phyloP scores from a whole-genome alignment of 768 basidiomycete genomes.

The Gymnopilus dilepis region DNA sequence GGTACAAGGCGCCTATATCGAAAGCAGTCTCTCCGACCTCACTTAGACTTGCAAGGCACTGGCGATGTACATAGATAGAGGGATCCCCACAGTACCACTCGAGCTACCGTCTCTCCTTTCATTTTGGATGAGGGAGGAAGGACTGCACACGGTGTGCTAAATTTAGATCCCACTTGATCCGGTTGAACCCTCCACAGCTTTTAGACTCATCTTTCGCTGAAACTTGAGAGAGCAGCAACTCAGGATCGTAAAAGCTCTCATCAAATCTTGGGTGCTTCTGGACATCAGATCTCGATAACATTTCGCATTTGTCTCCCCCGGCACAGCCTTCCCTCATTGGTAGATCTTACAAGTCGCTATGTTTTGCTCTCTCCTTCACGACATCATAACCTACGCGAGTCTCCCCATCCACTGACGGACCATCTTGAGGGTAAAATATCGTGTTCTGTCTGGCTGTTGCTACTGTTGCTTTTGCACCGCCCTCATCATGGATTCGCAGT shows the following conservation, averaged over 20 bases:
- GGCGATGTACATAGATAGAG: neutral
- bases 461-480: conserved; percentile 45
- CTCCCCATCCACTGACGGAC: conserved; percentile 28
- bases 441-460: conserved; percentile 28
- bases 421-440: conserved; percentile 30
- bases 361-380: conserved; percentile 29
- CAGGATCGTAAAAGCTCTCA: conserved; percentile 21
- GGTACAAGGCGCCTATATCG: conserved; percentile 3
- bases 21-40: neutral
- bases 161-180: conserved; percentile 7
- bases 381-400: conserved; percentile 24
- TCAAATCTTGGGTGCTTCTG: conserved; percentile 15
- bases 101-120: conserved; percentile 4
- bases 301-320: conserved; percentile 20
- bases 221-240: conserved; percentile 22
- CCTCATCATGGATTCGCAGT: conserved; percentile 43
- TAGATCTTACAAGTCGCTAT: conserved; percentile 27
- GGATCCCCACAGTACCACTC: neutral
- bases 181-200: conserved; percentile 13
- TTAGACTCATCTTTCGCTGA: conserved; percentile 16
- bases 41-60: conserved; percentile 4
- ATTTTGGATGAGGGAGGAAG: neutral
- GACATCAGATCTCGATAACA: conserved; percentile 18
- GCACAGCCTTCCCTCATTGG: conserved; percentile 27
- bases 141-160: neutral